These are phyloP conservation scores for Puccinia polysora DNA, from an alignment of 1,284 basidiomycete species.

Conservation along the genomic window DNA sequence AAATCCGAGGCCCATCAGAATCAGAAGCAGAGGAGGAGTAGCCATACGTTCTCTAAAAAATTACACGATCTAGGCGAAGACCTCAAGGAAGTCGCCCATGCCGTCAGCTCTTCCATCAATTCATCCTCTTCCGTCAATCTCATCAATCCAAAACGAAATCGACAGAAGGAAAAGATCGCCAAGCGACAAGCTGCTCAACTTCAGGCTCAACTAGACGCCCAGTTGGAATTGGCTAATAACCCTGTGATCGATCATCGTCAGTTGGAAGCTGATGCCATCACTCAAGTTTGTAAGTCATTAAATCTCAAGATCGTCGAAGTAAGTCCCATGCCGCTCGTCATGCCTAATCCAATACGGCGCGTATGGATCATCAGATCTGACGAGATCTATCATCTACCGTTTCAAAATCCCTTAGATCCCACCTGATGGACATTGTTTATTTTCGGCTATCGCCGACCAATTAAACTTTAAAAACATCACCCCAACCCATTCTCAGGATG, in stretches of 20 bases:
- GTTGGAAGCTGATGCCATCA: constrained; percentile 2
- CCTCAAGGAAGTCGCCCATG: constrained; percentile 14
- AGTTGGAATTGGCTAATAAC: neutral
- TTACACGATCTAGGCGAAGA: constrained; percentile 5
- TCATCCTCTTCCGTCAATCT: constrained; percentile 4
- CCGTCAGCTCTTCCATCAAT: constrained; percentile 10
- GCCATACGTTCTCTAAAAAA: constrained; percentile 3
- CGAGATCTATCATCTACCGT: neutral
- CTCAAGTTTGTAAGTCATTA: neutral
- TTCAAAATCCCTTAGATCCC: constrained; percentile 62
- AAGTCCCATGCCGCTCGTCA: neutral
- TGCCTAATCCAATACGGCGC: too few relatives aligned
- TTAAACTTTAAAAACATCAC: constrained; percentile 49
- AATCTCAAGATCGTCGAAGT: constrained; percentile 20
- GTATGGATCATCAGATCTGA: too few relatives aligned
- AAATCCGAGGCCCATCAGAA: neutral
- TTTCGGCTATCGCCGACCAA: constrained; percentile 83
- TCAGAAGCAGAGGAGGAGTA: neutral
- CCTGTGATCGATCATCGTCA: constrained; percentile 10
- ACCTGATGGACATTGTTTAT: constrained; percentile 93
- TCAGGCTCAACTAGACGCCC: constrained; percentile 1
- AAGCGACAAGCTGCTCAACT: constrained; percentile 17
- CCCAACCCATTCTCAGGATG: constrained; percentile 12
- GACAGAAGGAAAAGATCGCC: constrained; percentile 13
- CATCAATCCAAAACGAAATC: neutral